Conservation (phyloP, 352 stramenopile genomes). For the Phytophthora megakarya region DNA sequence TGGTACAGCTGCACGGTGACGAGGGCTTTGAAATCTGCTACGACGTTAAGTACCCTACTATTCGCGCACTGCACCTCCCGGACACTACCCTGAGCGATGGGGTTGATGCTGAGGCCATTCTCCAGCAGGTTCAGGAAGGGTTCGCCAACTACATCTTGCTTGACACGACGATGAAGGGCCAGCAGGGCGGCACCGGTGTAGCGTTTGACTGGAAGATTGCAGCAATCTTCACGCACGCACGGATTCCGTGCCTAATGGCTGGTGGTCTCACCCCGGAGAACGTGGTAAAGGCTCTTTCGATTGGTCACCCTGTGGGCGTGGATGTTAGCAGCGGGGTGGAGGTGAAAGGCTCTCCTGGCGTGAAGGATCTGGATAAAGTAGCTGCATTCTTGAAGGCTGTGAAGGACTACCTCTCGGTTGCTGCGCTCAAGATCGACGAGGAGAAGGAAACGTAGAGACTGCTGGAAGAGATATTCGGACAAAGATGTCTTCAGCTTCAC, state of each 20-base stretch:
- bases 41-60: constrained; percentile 88
- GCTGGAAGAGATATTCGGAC: neutral
- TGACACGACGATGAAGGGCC: constrained; percentile 96
- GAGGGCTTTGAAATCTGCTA: constrained; percentile 92
- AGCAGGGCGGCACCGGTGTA: constrained; percentile 91
- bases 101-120: constrained; percentile 74
- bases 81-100: constrained; percentile 75
- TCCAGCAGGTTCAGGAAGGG: constrained; percentile 65
- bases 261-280: constrained; percentile 95
- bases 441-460: constrained; percentile 44
- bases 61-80: constrained; percentile 94
- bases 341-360: constrained; percentile 63
- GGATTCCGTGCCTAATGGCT: constrained; percentile 96
- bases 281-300: constrained; percentile 88
- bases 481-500: constrained; percentile 13
- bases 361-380: constrained; percentile 73
- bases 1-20: constrained; percentile 97
- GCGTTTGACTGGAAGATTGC: constrained; percentile 98
- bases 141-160: constrained; percentile 93
- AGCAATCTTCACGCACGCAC: constrained; percentile 85
- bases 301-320: constrained; percentile 89
- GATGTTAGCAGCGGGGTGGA: constrained; percentile 98
- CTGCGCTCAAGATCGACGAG: constrained; percentile 69
- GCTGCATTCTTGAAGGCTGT: constrained; percentile 65
- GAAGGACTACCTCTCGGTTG: constrained; percentile 63